Percentiles rank a stretch among this genome's conserved stretches.
Evolutionary conservation across 148 eudicot genomes (phyloP).

Genomic region (Rhododendron griersonianum): DNA sequence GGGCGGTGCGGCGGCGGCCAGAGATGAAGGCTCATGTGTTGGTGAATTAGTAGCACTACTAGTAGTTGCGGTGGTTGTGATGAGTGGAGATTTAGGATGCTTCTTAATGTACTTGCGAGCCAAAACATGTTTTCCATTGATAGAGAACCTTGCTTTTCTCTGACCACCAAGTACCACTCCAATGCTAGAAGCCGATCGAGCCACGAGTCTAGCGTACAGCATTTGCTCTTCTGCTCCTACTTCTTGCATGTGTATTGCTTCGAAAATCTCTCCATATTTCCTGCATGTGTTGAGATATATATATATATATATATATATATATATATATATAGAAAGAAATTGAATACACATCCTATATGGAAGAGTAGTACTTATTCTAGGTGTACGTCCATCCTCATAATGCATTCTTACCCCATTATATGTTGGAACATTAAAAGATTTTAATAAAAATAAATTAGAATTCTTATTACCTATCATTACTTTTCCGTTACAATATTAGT

Average conservation of each 20-base stretch:
- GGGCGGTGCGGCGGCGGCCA: too few relatives aligned
- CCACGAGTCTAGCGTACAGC: not conserved
- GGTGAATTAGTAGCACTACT: not conserved
- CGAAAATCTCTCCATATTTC: not conserved
- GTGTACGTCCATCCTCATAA: too few relatives aligned
- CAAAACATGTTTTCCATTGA: not conserved
- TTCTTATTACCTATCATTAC: too few relatives aligned
- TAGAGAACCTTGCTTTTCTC: not conserved
- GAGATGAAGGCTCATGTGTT: not conserved
- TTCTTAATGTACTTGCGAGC: not conserved
- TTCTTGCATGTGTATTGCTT: not conserved
- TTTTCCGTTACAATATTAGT: too few relatives aligned
- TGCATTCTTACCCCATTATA: too few relatives aligned
- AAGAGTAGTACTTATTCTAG: too few relatives aligned
- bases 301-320: too few relatives aligned
- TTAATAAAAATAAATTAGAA: too few relatives aligned
- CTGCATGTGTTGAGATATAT: not conserved
- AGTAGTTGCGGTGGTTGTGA: not conserved
- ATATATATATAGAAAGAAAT: too few relatives aligned
- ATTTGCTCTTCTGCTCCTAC: not conserved
- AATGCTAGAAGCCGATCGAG: not conserved
- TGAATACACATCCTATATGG: too few relatives aligned
- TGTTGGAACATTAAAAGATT: too few relatives aligned
- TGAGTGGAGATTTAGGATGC: not conserved
- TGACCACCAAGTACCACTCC: not conserved